These are phyloP conservation scores for Eucalyptus sp. DNA, from an alignment of 345 rosid species.

Conservation along the genomic window DNA sequence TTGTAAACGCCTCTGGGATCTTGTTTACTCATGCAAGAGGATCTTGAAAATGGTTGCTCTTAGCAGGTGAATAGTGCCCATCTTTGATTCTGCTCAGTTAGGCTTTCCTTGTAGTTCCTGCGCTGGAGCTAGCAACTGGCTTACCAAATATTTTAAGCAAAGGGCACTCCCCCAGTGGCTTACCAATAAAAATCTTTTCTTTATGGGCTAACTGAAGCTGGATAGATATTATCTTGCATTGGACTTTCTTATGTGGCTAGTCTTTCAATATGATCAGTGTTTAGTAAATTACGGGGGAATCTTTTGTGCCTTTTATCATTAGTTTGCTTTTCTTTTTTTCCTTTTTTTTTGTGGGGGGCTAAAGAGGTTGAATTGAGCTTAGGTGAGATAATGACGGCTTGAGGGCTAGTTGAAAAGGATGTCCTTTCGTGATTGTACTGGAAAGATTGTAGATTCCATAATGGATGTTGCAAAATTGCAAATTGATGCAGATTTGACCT, in stretches of 20 bases:
- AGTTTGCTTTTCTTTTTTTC: not conserved
- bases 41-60: not conserved
- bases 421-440: conserved; percentile 3
- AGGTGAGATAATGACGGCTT: conserved; percentile 19
- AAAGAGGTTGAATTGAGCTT: conserved; percentile 41
- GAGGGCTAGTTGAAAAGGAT: conserved; percentile 1
- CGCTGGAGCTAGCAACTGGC: not conserved
- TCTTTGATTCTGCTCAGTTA: not conserved
- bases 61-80: not conserved
- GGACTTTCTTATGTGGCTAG: not conserved
- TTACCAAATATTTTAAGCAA: not conserved
- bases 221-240: not conserved
- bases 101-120: not conserved
- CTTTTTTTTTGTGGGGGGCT: not conserved
- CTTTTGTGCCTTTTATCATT: not conserved
- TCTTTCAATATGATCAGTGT: not conserved
- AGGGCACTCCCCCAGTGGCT: not conserved
- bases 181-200: not conserved
- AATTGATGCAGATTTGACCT: conserved; percentile 26
- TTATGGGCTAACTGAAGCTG: not conserved
- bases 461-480: not conserved
- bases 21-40: not conserved
- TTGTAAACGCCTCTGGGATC: not conserved
- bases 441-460: not conserved
- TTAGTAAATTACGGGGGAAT: not conserved